Evolutionary conservation across 2,329 filamentous ascomycete species (phyloP), one percentile per base, ranked within the genome.

Genomic region (Hypoxylon sp.): DNA sequence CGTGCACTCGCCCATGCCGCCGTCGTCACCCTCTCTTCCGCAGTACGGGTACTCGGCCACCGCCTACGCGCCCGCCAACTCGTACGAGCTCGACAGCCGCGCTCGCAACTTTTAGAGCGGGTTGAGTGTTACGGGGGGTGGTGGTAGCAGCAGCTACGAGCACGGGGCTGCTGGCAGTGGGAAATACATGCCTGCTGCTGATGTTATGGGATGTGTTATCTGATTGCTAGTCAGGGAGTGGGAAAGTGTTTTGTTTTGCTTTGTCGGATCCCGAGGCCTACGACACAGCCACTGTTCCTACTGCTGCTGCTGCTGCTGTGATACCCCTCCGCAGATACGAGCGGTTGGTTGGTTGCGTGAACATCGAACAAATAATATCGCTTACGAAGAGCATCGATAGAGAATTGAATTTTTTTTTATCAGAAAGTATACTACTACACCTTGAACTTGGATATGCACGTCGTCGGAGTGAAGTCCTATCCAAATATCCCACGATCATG

Each of bases 21-120:
- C 47, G n/a, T 20, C 36, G 6, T 20, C 36, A 19, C 12, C 41
- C 37, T 23, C 44, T 3, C 37, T 53, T 5, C 21, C 32, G 7
- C 37, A 32, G 9, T 48, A 51, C 34, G 43, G 37, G 4, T 25
- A 27, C 36, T 4, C 32, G 15, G 7, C 38, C 8, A 12, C 31
- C 4, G 27, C 8, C n/a, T 45, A 50, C 9, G 41, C 25, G 6
- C 56, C 35, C 2, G 13, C n/a, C 1, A 34, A 38, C 7, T 43
- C 55, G 12, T 60, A 59, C 23, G 58, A 60, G 43, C 23, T 56
- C 3, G 58, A 58, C 19, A 53, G 26, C 38, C 51, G 51, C 16
- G 12, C 7, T 16, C 32, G 32, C 7, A 8, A 42, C 13, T 13
- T 12, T 4, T 48, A 49, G 25, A 7, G 11, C 16, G 11, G 13